These are phyloP conservation scores for Piper longum DNA, from an alignment of 164 flowering plant genomes.

Conservation along the genomic window DNA sequence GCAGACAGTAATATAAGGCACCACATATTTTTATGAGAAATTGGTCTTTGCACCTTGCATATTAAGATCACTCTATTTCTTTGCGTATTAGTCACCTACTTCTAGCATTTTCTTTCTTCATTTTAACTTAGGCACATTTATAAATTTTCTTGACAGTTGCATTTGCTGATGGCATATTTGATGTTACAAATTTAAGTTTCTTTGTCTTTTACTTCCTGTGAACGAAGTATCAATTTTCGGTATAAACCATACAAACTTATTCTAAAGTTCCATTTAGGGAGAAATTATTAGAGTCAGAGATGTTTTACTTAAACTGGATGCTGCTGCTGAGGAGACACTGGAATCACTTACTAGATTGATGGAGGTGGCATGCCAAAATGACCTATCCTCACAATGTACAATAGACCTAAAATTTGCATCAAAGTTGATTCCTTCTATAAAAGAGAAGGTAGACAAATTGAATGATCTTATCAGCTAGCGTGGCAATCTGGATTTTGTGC, in stretches of 20 bases:
- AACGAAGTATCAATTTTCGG: neutral
- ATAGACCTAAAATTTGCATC: neutral
- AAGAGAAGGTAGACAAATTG: too few species aligned
- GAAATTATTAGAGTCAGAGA: constrained; percentile 22
- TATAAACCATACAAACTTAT: constrained; percentile 3
- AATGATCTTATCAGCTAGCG: too few species aligned
- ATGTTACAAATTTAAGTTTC: neutral
- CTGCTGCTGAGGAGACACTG: constrained; percentile 28
- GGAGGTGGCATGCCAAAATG: neutral
- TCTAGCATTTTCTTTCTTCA: neutral
- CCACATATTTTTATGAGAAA: too few species aligned
- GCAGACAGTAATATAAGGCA: too few species aligned
- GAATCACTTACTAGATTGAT: constrained; percentile 22
- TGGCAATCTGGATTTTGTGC: too few species aligned
- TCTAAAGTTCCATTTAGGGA: constrained; percentile 2
- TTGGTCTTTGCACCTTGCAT: too few species aligned
- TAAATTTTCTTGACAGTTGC: neutral
- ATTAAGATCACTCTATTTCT: too few species aligned
- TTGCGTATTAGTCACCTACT: neutral
- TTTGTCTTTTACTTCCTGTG: constrained; percentile 1
- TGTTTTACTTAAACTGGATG: constrained; percentile 29
- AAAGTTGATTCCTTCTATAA: too few species aligned
- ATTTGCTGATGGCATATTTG: constrained; percentile 1
- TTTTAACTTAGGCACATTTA: neutral
- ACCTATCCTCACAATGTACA: neutral